phyloP scores from a whole-genome alignment of 331 rosid species.

The Pyrus hybrid region DNA sequence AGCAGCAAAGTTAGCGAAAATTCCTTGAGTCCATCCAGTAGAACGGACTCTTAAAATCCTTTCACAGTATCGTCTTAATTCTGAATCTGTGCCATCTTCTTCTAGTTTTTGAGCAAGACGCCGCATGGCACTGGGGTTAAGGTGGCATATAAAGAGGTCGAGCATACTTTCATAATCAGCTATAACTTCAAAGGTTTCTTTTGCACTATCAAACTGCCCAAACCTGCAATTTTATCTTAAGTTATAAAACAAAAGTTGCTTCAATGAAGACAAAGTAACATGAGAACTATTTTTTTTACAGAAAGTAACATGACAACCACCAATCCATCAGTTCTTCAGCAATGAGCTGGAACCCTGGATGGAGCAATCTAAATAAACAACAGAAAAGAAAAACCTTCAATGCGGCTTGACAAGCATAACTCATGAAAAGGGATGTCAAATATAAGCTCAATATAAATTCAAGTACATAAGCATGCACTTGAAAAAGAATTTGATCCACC shows the following conservation, averaged over 20 bases:
- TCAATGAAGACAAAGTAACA: background rate
- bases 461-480: background rate
- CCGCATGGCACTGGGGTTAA: slow-evolving; percentile 98
- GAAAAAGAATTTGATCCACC: background rate
- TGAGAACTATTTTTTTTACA: background rate
- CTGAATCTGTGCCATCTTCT: slow-evolving; percentile 93
- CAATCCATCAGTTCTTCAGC: slow-evolving; percentile 10
- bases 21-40: slow-evolving; percentile 97
- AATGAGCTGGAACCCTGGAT: background rate
- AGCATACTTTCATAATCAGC: slow-evolving; percentile 88
- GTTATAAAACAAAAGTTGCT: slow-evolving; percentile 9
- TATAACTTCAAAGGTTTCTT: slow-evolving; percentile 94
- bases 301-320: slow-evolving; percentile 7
- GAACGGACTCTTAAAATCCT: slow-evolving; percentile 92
- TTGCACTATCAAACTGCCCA: slow-evolving; percentile 96
- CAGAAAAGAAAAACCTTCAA: background rate
- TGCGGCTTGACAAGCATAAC: background rate
- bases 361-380: background rate
- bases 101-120: slow-evolving; percentile 98
- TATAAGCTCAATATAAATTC: background rate
- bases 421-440: background rate
- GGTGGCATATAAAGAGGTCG: slow-evolving; percentile 95
- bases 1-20: slow-evolving; percentile 98
- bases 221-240: slow-evolving; percentile 56
- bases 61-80: slow-evolving; percentile 93